A percentile compares a stretch with the other conserved stretches of the same genome.
Conservation (phyloP, 75 land plant species). For the Sequoiadendron giganteum region DNA sequence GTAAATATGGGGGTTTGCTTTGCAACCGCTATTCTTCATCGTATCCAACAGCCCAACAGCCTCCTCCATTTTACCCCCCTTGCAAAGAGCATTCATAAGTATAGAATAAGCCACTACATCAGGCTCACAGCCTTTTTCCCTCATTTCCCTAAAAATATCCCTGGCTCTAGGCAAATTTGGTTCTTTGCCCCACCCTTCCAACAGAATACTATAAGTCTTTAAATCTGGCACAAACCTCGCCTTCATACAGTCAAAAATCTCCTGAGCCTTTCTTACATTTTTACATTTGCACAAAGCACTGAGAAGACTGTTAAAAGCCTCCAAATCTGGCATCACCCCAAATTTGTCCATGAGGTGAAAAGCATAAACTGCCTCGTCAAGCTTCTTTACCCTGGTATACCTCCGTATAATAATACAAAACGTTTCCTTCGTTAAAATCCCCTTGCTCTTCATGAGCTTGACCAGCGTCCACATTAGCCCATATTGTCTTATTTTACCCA, state of each 20-base stretch:
- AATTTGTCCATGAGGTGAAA: slow-evolving; percentile 67
- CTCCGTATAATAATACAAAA: slow-evolving; percentile 60
- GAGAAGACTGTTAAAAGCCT: slow-evolving; percentile 62
- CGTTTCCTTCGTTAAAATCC: slow-evolving; percentile 54
- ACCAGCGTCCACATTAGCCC: slow-evolving; percentile 74
- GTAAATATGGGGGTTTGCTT: slow-evolving; percentile 61
- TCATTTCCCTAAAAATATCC: slow-evolving; percentile 56
- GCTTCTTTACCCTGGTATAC: slow-evolving; percentile 59
- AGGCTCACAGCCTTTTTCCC: slow-evolving; percentile 45
- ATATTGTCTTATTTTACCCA: slow-evolving; percentile 66
- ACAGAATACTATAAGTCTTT: slow-evolving; percentile 66
- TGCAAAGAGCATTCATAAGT: slow-evolving; percentile 74
- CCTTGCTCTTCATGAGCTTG: slow-evolving; percentile 33
- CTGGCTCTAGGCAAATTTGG: slow-evolving; percentile 63
- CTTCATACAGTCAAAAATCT: slow-evolving; percentile 59
- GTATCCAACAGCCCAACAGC: slow-evolving; percentile 47
- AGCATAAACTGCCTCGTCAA: slow-evolving; percentile 61
- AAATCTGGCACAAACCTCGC: slow-evolving; percentile 49
- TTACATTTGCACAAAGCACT: slow-evolving; percentile 64
- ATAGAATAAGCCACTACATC: slow-evolving; percentile 70
- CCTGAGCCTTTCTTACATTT: slow-evolving; percentile 74
- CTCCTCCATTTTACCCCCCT: slow-evolving; percentile 64
- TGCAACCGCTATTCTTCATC: slow-evolving; percentile 39
- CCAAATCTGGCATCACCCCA: slow-evolving; percentile 43
- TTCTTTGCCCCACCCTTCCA: slow-evolving; percentile 72